Conservation (phyloP, 371 early-diverging fungal species). For the Mucor ambiguus region DNA sequence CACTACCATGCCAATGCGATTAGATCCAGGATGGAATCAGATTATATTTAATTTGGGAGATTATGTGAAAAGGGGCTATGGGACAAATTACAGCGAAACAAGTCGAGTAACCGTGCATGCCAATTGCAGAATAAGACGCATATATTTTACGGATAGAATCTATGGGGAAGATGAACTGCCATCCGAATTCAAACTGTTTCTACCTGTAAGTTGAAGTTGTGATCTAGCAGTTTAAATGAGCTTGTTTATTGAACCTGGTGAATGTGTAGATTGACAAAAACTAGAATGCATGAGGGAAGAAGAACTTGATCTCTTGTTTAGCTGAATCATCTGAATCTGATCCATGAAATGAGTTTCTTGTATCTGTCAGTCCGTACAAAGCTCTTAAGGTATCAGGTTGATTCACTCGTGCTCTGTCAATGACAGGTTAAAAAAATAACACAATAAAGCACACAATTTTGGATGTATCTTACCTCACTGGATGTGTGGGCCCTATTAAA, state of each 20-base stretch:
- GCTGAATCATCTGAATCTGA: slow-evolving; percentile 64
- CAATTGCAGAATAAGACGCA: slow-evolving; percentile 84
- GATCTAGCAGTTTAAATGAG: neutral
- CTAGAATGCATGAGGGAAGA: slow-evolving; percentile 54
- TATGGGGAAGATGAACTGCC: slow-evolving; percentile 93
- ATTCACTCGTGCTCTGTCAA: slow-evolving; percentile 62
- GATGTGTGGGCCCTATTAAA: slow-evolving; percentile 71
- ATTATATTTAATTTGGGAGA: slow-evolving; percentile 87
- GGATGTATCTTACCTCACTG: slow-evolving; percentile 29
- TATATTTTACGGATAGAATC: slow-evolving; percentile 91
- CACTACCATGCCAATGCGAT: slow-evolving; percentile 91
- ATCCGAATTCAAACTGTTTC: slow-evolving; percentile 87
- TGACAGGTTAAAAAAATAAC: neutral
- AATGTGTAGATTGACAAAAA: slow-evolving; percentile 17
- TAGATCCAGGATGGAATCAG: slow-evolving; percentile 97
- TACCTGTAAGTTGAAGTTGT: slow-evolving; percentile 57
- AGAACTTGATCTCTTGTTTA: slow-evolving; percentile 56
- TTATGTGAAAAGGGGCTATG: slow-evolving; percentile 86
- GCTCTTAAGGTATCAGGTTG: slow-evolving; percentile 69
- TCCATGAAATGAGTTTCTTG: slow-evolving; percentile 65
- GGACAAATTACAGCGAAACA: slow-evolving; percentile 89
- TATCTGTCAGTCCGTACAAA: slow-evolving; percentile 78
- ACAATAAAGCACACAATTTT: neutral
- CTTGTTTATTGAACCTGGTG: neutral
- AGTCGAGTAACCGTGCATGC: slow-evolving; percentile 90